phyloP scores from a whole-genome alignment of 2,329 filamentous ascomycete species.

The Calonectria leucothoes region DNA sequence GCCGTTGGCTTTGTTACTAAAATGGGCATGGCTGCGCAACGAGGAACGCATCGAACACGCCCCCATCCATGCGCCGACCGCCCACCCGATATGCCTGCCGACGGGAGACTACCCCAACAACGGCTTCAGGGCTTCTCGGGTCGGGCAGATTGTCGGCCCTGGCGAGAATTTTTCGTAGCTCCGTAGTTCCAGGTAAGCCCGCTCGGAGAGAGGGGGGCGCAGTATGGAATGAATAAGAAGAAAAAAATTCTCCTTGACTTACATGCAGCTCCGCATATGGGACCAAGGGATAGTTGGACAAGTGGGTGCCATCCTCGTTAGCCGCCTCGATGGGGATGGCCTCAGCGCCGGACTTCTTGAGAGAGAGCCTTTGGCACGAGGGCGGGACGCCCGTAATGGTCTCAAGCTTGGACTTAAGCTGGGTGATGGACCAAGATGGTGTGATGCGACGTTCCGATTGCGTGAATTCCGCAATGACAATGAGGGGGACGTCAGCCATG shows the following conservation, averaged over 20 bases:
- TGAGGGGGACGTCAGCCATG: conserved; percentile 80
- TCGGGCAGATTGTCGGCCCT: conserved; percentile 2
- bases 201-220: background rate
- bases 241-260: conserved; percentile 56
- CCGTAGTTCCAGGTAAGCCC: conserved; percentile 8
- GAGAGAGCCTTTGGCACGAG: conserved; percentile 77
- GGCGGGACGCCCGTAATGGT: conserved; percentile 93
- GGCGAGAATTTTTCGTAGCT: conserved; percentile 30
- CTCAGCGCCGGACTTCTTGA: conserved; percentile 72
- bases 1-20: conserved; percentile 20
- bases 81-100: conserved; percentile 22
- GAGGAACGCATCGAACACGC: conserved; percentile 19
- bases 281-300: conserved; percentile 74
- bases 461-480: conserved; percentile 80
- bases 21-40: conserved; percentile 23
- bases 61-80: conserved; percentile 17
- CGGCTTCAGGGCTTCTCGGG: background rate
- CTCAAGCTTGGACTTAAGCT: conserved; percentile 89
- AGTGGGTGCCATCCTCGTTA: conserved; percentile 77
- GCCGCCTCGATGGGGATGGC: conserved; percentile 74
- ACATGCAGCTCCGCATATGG: conserved; percentile 85
- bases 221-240: conserved; percentile 26
- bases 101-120: conserved; percentile 21
- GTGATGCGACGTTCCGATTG: conserved; percentile 91
- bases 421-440: conserved; percentile 88